Base-by-base conservation (phyloP, 139 green algal genomes). In the Trebouxia sp. region DNA sequence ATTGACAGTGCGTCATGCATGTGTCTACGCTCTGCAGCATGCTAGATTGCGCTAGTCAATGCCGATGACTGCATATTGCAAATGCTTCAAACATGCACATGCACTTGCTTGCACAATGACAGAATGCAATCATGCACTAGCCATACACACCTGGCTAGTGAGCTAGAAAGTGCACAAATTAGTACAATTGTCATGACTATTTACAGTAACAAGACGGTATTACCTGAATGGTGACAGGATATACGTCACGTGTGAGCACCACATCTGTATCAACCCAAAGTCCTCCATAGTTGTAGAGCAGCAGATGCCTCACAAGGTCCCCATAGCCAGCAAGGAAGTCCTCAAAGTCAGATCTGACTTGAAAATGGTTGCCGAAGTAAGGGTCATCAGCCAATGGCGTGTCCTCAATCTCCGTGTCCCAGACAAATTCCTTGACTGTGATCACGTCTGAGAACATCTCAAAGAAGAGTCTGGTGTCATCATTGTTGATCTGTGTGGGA, bases 221-320 rank as follows among this genome's bases (percentile, higher is more conserved):
- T 41, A 72, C 76, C 35, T 55, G 22, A 38, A 85, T 42, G 28
- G 75, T 80, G 30, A 85, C 38, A n/a, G 62, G 76, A 3, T 66
- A 83, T 12, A 84, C 50, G 51, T 80, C 80, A 2, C 30, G 28
- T 28, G 80, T 76, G n/a, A 86, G 39, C 9, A 83, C 45, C 15
- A 82, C 77, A 62, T 86, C 82, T 47, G 70, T 79, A 51, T 86
- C 82, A 26, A 83, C 51, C 82, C 82, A 86, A 7, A 86, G 39
- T 11, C 76, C 81, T 48, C 62, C 56, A 24, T 62, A 32, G 3
- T 80, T 67, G 75, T 80, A 58, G 14, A 80, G 48, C 75, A 80
- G 75, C 5, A 80, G 28, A 15, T 80, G 53, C 9, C 75, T 28
- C 28, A 80, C 75, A 30, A 80, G 47, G 35, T 80, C 75, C 1